Base-by-base conservation (phyloP, 495 filamentous ascomycete genomes). In the Trichoderma asperelloides region DNA sequence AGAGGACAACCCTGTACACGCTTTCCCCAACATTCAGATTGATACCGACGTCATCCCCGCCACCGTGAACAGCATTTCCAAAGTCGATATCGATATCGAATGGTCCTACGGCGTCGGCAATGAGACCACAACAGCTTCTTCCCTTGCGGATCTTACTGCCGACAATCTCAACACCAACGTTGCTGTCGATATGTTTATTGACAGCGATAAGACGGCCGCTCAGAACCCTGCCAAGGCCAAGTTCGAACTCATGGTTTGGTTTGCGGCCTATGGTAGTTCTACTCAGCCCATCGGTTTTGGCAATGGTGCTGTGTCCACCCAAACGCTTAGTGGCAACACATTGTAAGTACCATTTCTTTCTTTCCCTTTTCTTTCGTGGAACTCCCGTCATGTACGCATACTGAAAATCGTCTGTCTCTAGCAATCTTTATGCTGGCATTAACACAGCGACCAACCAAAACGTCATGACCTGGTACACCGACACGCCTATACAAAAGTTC, bases 231-330 rank as follows among this genome's bases (percentile, higher is more conserved):
- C 68, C 3, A n/a, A 65, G 1, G 74, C 79, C 21, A 66, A 71
- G 1, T 78, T 72, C 74, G 80, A 82, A 69, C 75, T 82, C 71
- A 81, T 82, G 76, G 69, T 81, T 30, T 81, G 75, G 74, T 79
- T 82, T 69, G 78, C 71, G 8, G 64, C 66, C 1, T 72, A 72
- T 62, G 73, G 73, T n/a, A 5, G 51, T 13, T n/a, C 69, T 1
- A 67, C 74, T 12, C 66, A 76, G 23, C 73, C 76, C 16, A 70
- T 77, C 63, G 79, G 78, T 18, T 65, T 70, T 27, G 6, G 15
- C 11, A 57, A 39, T 12, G 64, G 67, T 1, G 63, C 69, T 0
- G 43, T 66, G 3, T 63, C 65, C 1, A 74, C 65, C 16, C 68
- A 67, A n/a, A 70, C 49, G 1, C 6, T 80, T n/a, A 70, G 75